phyloP scores from a whole-genome alignment of 2,329 filamentous ascomycete genomes.

The Fusarium torulosum region DNA sequence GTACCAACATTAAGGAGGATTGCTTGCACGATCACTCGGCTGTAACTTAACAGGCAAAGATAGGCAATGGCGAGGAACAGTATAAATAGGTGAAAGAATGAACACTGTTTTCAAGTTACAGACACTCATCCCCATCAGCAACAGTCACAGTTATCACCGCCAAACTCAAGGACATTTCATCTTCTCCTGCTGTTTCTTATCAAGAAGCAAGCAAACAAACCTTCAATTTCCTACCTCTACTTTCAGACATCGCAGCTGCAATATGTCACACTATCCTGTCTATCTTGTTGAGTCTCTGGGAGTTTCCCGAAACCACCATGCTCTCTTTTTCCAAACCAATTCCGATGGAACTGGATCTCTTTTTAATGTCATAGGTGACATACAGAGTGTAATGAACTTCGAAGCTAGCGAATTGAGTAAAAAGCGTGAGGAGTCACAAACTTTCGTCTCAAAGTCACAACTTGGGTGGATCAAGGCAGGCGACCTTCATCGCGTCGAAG shows the following conservation, averaged over 20 bases:
- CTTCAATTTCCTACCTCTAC: not conserved
- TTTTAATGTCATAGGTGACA: not conserved
- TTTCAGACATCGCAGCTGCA: not conserved
- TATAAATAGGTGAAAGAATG: accelerated
- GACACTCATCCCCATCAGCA: not conserved
- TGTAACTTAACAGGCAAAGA: not conserved
- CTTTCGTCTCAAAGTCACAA: not conserved
- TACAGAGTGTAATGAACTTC: not conserved
- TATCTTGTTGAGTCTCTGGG: not conserved
- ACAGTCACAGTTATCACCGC: too few relatives aligned
- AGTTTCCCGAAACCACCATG: not conserved
- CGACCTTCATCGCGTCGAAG: not conserved
- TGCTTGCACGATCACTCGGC: not conserved
- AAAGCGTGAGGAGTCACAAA: not conserved
- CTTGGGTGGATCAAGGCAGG: not conserved
- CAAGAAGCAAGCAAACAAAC: too few relatives aligned
- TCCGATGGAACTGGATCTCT: not conserved
- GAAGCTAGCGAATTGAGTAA: not conserved
- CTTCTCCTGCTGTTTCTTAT: too few relatives aligned
- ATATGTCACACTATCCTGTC: not conserved
- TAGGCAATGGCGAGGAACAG: not conserved
- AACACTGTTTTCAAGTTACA: not conserved
- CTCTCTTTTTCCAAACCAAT: not conserved
- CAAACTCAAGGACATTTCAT: too few relatives aligned
- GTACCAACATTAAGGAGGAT: not conserved